These are phyloP conservation scores for Holtermannia corniformis DNA, from an alignment of 768 basidiomycete species.

Conservation along the genomic window DNA sequence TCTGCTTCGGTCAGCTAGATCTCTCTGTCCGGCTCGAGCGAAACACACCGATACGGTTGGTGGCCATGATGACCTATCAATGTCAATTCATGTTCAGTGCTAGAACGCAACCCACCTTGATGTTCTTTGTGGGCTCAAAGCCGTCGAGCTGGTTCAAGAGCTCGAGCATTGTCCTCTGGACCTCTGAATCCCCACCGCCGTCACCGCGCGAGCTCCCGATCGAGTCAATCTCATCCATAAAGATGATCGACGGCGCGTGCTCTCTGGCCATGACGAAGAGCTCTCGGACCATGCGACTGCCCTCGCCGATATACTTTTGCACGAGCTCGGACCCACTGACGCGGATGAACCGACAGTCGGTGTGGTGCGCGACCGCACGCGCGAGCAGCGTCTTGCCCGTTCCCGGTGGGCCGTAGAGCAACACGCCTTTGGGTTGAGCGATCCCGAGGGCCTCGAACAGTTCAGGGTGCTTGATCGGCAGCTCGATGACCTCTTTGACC, in stretches of 20 bases:
- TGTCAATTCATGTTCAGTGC: background rate
- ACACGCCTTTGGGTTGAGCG: conserved; percentile 91
- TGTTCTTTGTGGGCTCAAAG: conserved; percentile 73
- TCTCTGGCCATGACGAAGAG: conserved; percentile 97
- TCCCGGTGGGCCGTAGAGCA: conserved; percentile 90
- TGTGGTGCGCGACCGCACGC: conserved; percentile 92
- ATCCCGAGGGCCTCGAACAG: conserved; percentile 93
- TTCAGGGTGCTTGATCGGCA: conserved; percentile 95
- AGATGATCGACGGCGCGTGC: conserved; percentile 95
- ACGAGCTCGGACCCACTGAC: conserved; percentile 90
- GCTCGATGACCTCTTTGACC: conserved; percentile 96
- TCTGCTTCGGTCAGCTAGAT: too few relatives aligned
- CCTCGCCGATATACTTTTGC: conserved; percentile 98
- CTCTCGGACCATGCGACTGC: conserved; percentile 91
- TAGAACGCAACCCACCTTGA: conserved; percentile 47
- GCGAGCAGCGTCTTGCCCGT: conserved; percentile 94
- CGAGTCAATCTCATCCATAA: conserved; percentile 99
- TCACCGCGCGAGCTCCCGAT: conserved; percentile 90
- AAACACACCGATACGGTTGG: conserved; percentile 72
- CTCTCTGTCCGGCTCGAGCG: too few relatives aligned
- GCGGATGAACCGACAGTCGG: conserved; percentile 94
- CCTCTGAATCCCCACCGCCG: conserved; percentile 71
- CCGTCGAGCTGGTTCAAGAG: conserved; percentile 80
- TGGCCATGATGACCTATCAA: conserved; percentile 74
- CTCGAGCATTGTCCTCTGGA: conserved; percentile 84